Base-by-base conservation (phyloP, 768 basidiomycete genomes). In the Mycena sanguinolenta region DNA sequence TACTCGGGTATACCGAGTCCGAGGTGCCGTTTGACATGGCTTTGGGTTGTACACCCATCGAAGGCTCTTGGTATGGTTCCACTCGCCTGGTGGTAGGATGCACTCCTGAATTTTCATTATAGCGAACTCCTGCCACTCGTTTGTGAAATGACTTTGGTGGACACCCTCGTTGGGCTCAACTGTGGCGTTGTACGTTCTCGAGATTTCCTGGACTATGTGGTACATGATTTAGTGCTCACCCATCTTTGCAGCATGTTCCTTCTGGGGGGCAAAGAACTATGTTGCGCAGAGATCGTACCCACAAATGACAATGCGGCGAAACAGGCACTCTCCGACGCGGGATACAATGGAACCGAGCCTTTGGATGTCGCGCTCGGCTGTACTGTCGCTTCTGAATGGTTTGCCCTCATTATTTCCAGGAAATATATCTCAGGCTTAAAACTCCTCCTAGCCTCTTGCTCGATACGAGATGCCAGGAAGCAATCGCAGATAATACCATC, bases 31-130 rank as follows among this genome's bases (percentile, higher is more conserved):
- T 27, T 28, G 14, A 52, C 50, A 30, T 52, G 6, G 9, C 1
- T 17, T 9, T 0, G 27, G 50, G 5, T 17, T 52, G 50, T 28
- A 52, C 23, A 52, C 50, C 50, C 50, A 25, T 27, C 50, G 27
- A 28, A 16, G 27, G 21, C 50, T 16, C 50, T 52, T 52, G 50
- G 50, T 52, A 52, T 28, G 50, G 28, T 28, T 52, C 50, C 50
- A 28, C 50, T 28, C 50, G 50, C 27, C 50, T 52, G 50, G 50
- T 52, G 50, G 27, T 52, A 52, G 50, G 27, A 16, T 52, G 50
- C 50, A 52, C 25, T 28, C 50, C 23, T 52, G 28, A 17, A 52
- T 52, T 52, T 30, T 52, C 25, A 52, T 52, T 52, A 52, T 52
- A 52, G 50, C 27, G 23, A 27, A 52, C 10, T 52, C 0, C 50